Evolutionary conservation across 768 basidiomycete genomes (phyloP), one percentile per base, ranked within the genome.

Genomic region (Calvatia gigantea): DNA sequence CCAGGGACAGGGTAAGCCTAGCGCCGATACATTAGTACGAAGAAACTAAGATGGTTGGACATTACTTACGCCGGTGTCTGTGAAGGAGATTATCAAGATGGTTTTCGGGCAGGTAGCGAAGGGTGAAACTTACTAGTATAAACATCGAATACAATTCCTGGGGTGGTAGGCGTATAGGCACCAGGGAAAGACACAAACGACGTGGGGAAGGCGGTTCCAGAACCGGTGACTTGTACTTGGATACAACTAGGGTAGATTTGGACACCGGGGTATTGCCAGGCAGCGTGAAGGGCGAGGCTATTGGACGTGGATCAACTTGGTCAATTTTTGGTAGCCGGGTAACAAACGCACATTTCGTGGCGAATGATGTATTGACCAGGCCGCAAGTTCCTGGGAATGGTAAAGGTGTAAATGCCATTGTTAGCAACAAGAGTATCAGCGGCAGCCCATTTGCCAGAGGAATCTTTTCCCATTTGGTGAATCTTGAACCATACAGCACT

Each of bases 401-500:
- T 75, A 65, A 79, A 73, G 3, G 70, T 73, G 56, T 75, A 79
- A 48, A 76, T 66, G 44, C 69, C 68, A 55, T 75, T 67, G 27
- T 66, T 59, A 2, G 69, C 73, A 11, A 63, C 62, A 19, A 78
- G 66, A 15, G 70, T 52, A 49, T 74, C 71, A 0, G 74, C 72
- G n/a, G 75, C 66, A 5, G 75, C 77, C 78, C 76, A 77, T 48
- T 67, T 67, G 11, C 76, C 78, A 39, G 69, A 69, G 3, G 72
- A 58, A 15, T 66, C 69, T 62, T 76, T 77, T 27, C 79, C 79
- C 29, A 66, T 47, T 44, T 79, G 62, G 23, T 69, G 70, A 12
- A 79, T 70, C 62, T 79, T 79, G 74, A 78, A 78, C 78, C 77
- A 79, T 6, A 79, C 77, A 8, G 73, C 71, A 37, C 75, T 77